Percentiles rank a stretch among this genome's conserved stretches.
Evolutionary conservation across 2,329 filamentous ascomycete species (phyloP).

Genomic region (Penicillium sumatraense): DNA sequence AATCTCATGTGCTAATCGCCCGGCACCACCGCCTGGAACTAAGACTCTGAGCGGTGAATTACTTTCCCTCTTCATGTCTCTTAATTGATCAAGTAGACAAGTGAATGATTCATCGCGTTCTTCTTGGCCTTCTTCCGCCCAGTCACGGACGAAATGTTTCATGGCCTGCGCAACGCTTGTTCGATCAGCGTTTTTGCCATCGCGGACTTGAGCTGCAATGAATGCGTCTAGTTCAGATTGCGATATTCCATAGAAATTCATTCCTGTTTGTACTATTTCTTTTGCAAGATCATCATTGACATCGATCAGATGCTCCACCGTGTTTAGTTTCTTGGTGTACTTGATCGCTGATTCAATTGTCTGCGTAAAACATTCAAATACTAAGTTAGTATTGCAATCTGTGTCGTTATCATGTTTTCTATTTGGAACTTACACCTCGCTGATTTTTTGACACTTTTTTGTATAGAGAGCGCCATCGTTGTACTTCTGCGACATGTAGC

Average conservation of each 20-base stretch:
- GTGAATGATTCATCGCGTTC: conserved; percentile 51
- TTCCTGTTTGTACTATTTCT: conserved; percentile 50
- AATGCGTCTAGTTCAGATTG: conserved; percentile 52
- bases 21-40: conserved; percentile 59
- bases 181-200: conserved; percentile 49
- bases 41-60: conserved; percentile 45
- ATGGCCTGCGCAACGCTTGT: conserved; percentile 58
- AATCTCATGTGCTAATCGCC: conserved; percentile 58
- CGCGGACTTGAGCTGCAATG: conserved; percentile 41
- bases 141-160: conserved; percentile 64
- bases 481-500: conserved; percentile 21
- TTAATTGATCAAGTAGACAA: conserved; percentile 37
- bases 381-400: not conserved
- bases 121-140: conserved; percentile 53
- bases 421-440: conserved; percentile 12
- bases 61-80: conserved; percentile 4
- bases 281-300: conserved; percentile 54
- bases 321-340: conserved; percentile 60
- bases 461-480: conserved; percentile 27
- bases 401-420: not conserved
- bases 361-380: no score
- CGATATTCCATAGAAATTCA: conserved; percentile 54
- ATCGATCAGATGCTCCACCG: conserved; percentile 48
- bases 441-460: conserved; percentile 25
- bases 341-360: conserved; percentile 61